Evolutionary conservation across 805 yeast species (phyloP).

Genomic region (Candida corydali): DNA sequence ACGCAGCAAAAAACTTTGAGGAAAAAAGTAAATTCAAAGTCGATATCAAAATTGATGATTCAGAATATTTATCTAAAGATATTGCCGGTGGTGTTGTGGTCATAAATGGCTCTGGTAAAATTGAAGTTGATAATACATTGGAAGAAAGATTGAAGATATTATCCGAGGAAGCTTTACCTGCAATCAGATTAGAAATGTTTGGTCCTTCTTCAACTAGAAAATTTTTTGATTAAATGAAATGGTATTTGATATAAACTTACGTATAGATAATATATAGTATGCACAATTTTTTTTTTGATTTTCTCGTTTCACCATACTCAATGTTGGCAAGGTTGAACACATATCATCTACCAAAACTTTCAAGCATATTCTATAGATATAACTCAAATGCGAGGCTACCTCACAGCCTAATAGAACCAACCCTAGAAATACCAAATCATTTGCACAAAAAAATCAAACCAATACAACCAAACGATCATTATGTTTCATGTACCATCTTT

Average conservation of each 20-base stretch:
- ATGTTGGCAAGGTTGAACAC: constrained; percentile 3
- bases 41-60: constrained; percentile 52
- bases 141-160: constrained; percentile 88
- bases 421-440: constrained; percentile 1
- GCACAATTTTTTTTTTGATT: background rate
- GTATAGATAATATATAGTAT: constrained; percentile 1
- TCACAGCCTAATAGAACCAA: background rate
- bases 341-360: background rate
- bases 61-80: constrained; percentile 54
- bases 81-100: constrained; percentile 84
- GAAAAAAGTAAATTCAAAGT: constrained; percentile 57
- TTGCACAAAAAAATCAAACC: constrained; percentile 26
- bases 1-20: constrained; percentile 62
- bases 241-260: too few species aligned
- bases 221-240: constrained; percentile 83
- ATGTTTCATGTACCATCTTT: constrained; percentile 77
- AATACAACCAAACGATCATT: constrained; percentile 44
- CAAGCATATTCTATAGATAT: constrained; percentile 1
- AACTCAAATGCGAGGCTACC: background rate
- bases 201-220: constrained; percentile 83
- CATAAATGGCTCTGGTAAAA: constrained; percentile 68
- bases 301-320: background rate
- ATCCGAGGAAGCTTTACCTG: constrained; percentile 84
- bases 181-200: constrained; percentile 83
- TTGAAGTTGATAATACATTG: constrained; percentile 86